These are phyloP conservation scores for Phyllosticta paracitricarpa DNA, from an alignment of 2,329 filamentous ascomycete genomes.

Conservation along the genomic window DNA sequence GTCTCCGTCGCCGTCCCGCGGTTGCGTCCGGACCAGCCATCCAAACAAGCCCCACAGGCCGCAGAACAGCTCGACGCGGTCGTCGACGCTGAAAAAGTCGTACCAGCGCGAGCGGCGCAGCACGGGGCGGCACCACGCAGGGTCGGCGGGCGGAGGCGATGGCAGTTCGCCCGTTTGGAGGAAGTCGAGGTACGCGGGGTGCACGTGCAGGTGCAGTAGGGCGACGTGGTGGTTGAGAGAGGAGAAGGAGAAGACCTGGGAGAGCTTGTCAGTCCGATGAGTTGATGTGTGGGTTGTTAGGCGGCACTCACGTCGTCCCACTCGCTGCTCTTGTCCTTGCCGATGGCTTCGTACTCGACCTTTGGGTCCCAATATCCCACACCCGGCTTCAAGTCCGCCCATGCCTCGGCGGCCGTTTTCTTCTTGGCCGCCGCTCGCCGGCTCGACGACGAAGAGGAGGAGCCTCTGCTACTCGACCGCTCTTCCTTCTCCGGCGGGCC, in stretches of 20 bases:
- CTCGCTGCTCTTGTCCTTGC: constrained; percentile 36
- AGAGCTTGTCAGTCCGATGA: constrained; percentile 11
- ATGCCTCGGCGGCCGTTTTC: constrained; percentile 39
- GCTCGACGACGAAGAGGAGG: constrained; percentile 11
- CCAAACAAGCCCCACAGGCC: constrained; percentile 49
- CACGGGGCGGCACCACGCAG: constrained; percentile 41
- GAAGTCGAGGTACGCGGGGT: constrained; percentile 46
- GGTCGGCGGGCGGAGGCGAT: constrained; percentile 16
- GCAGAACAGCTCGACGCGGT: constrained; percentile 46
- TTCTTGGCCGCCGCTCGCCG: constrained; percentile 24
- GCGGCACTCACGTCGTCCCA: constrained; percentile 44
- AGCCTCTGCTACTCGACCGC: neutral
- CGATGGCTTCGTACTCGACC: constrained; percentile 47
- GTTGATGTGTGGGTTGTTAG: neutral
- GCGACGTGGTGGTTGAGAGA: constrained; percentile 54
- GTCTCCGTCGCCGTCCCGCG: neutral
- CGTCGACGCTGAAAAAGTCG: constrained; percentile 44
- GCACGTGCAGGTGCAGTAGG: constrained; percentile 48
- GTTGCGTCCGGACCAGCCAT: neutral
- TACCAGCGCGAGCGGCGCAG: constrained; percentile 50
- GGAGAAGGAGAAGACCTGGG: constrained; percentile 51
- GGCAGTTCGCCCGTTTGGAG: constrained; percentile 34
- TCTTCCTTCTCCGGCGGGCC: constrained; percentile 22
- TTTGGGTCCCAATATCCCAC: constrained; percentile 47
- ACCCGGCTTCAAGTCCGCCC: constrained; percentile 43